phyloP scores from a whole-genome alignment of 352 stramenopile species.

The Phytophthora megakarya region DNA sequence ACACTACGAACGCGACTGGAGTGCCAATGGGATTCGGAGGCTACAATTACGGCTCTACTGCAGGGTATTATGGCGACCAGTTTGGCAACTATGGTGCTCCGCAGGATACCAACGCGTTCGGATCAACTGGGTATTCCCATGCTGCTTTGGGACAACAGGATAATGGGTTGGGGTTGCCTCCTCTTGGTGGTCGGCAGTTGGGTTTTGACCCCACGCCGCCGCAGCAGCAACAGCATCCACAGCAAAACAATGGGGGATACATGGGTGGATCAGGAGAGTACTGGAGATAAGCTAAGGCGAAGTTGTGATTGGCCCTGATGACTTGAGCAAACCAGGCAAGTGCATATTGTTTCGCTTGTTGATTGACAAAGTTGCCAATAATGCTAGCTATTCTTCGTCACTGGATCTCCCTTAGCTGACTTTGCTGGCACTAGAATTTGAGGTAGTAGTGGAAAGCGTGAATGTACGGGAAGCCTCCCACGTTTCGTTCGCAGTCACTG shows the following conservation, averaged over 20 bases:
- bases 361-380: constrained; percentile 6
- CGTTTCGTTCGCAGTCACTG: constrained; percentile 59
- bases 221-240: constrained; percentile 35
- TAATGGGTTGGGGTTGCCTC: constrained; percentile 32
- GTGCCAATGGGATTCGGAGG: constrained; percentile 40
- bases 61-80: constrained; percentile 44
- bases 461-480: constrained; percentile 78
- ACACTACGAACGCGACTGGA: constrained; percentile 26
- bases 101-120: constrained; percentile 43
- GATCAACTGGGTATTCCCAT: constrained; percentile 32
- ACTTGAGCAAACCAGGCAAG: constrained; percentile 1
- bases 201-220: constrained; percentile 39
- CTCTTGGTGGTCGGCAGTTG: constrained; percentile 32
- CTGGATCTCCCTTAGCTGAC: background rate
- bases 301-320: constrained; percentile 1
- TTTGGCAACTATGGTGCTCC: constrained; percentile 40
- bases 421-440: constrained; percentile 55
- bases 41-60: constrained; percentile 33
- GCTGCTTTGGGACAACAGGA: constrained; percentile 34
- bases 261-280: constrained; percentile 57
- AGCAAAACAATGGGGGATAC: constrained; percentile 50
- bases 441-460: constrained; percentile 80
- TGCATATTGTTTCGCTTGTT: constrained; percentile 25
- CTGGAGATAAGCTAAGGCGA: constrained; percentile 48
- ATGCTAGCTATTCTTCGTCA: constrained; percentile 3